These are phyloP conservation scores for Hypoxylon sp. DNA, from an alignment of 2,329 filamentous ascomycete species.

Conservation along the genomic window DNA sequence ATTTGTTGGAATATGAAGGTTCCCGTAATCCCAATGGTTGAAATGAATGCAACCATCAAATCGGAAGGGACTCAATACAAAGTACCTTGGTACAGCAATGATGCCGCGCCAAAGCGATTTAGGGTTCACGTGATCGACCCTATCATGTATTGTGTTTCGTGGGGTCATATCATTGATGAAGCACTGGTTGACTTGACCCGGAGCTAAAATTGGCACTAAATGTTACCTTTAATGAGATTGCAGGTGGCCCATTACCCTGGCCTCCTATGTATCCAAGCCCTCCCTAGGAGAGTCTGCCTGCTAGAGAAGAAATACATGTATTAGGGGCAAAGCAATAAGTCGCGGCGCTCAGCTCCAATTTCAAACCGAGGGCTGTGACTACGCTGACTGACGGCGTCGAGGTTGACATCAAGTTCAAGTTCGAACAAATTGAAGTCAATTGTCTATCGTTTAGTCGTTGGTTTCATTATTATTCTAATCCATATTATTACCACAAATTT, in stretches of 20 bases:
- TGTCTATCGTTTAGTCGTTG: conserved; percentile 1
- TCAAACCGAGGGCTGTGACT: conserved; percentile 3
- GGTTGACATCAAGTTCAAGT: too few species aligned
- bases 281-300: conserved; percentile 13
- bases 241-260: conserved; percentile 34
- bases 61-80: neutral
- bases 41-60: neutral
- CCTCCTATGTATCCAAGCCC: conserved; percentile 27
- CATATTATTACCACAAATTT: conserved; percentile 11
- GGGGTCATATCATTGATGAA: conserved; percentile 22
- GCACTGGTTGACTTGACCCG: conserved; percentile 26
- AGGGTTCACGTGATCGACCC: conserved; percentile 24
- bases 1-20: neutral
- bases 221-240: conserved; percentile 34
- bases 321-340: conserved; percentile 23
- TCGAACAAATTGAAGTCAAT: neutral
- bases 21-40: neutral
- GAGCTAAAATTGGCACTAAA: conserved; percentile 35
- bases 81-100: conserved; percentile 1
- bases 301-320: conserved; percentile 12
- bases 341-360: conserved; percentile 5
- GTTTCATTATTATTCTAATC: conserved; percentile 2
- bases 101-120: conserved; percentile 16
- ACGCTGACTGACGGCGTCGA: neutral
- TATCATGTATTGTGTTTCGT: conserved; percentile 17